Percentiles rank a stretch among this genome's conserved stretches.
phyloP scores from a whole-genome alignment of 208 protist genomes.

The Acanthamoeba culbertsoni region DNA sequence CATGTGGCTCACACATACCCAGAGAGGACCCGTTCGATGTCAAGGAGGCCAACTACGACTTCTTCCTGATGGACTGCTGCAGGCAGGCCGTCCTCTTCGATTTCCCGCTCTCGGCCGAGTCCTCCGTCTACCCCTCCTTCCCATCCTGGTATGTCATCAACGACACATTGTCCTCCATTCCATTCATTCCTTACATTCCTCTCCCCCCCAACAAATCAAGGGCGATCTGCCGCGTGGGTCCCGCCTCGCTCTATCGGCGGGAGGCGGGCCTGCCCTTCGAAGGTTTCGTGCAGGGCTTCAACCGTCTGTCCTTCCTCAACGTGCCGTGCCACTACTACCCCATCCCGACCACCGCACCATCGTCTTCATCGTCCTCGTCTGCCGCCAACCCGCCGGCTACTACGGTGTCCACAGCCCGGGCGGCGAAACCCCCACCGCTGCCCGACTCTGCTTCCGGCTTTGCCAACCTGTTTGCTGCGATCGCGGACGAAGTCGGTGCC shows the following conservation, averaged over 20 bases:
- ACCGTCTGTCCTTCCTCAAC: neutral
- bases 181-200: neutral
- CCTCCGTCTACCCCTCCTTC: neutral
- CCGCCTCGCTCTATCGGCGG: neutral
- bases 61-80: conserved; percentile 17
- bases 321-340: conserved; percentile 23
- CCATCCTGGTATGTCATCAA: neutral
- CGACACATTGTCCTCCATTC: too few relatives aligned
- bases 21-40: neutral
- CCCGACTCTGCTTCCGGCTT: neutral
- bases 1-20: neutral
- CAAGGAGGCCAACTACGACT: neutral
- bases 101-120: neutral
- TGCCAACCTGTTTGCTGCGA: neutral
- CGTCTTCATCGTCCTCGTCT: too few relatives aligned
- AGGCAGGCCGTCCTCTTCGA: neutral
- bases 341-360: neutral
- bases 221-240: neutral
- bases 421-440: neutral
- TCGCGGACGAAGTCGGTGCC: neutral
- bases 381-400: neutral
- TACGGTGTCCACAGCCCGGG: neutral
- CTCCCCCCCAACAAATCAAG: neutral
- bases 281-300: neutral
- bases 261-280: neutral